Evolutionary conservation across 1,284 basidiomycete species (phyloP).

Genomic region (Neolentinus lepideus): DNA sequence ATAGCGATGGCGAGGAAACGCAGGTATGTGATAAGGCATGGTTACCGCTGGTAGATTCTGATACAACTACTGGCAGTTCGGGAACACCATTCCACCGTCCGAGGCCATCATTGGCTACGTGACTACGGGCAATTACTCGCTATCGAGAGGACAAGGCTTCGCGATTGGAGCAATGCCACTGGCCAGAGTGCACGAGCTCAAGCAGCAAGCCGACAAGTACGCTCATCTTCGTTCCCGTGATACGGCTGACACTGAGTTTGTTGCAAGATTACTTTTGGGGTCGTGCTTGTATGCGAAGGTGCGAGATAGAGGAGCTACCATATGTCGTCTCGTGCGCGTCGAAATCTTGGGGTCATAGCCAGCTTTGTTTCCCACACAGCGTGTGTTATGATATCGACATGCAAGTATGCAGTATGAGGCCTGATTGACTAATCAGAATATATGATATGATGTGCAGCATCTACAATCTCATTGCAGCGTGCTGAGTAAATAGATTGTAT

Average conservation of each 20-base stretch:
- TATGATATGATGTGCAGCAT: neutral
- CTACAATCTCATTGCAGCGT: neutral
- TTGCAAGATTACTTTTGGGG: conserved; percentile 1
- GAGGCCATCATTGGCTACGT: conserved; percentile 67
- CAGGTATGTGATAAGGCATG: conserved; percentile 27
- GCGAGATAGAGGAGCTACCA: neutral
- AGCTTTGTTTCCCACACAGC: no score
- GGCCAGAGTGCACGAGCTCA: conserved; percentile 40
- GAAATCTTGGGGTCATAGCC: neutral
- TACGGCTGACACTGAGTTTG: neutral
- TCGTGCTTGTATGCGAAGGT: conserved; percentile 3
- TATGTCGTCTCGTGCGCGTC: neutral
- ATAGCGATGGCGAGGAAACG: conserved; percentile 29
- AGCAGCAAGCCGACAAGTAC: conserved; percentile 44
- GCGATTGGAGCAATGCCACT: conserved; percentile 70
- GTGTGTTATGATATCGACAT: no score
- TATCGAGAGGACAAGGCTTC: conserved; percentile 67
- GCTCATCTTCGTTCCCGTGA: conserved; percentile 5
- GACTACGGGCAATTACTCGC: conserved; percentile 73
- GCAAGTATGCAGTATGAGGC: no score
- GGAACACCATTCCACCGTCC: conserved; percentile 30
- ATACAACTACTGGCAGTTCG: conserved; percentile 28
- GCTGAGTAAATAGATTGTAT: neutral
- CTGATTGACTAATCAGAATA: neutral
- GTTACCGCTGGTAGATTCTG: neutral